Conservation (phyloP, 1,139 yeast genomes). For the Candida sanyaensis region DNA sequence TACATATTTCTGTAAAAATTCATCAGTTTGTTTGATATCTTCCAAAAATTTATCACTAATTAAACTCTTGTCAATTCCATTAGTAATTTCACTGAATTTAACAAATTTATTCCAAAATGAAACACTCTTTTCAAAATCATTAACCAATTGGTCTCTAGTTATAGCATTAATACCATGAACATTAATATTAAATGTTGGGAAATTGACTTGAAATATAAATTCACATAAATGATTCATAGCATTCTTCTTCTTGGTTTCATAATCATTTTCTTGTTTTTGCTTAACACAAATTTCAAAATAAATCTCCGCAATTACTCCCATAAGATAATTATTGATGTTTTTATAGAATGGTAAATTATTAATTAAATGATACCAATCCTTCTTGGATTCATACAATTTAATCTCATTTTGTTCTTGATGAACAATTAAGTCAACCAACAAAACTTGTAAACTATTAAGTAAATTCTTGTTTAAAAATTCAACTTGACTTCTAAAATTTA, state of each 20-base stretch:
- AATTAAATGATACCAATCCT: slow-evolving; percentile 61
- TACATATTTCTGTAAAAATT: slow-evolving; percentile 37
- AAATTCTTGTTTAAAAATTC: slow-evolving; percentile 53
- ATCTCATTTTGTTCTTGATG: slow-evolving; percentile 53
- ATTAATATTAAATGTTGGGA: slow-evolving; percentile 43
- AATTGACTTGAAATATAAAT: slow-evolving; percentile 40
- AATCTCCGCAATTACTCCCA: slow-evolving; percentile 47
- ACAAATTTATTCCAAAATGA: slow-evolving; percentile 45
- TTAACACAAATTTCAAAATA: slow-evolving; percentile 42
- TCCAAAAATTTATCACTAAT: slow-evolving; percentile 33
- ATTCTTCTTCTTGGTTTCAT: slow-evolving; percentile 27
- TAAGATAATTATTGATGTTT: slow-evolving; percentile 44
- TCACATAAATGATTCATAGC: slow-evolving; percentile 40
- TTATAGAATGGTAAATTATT: slow-evolving; percentile 61
- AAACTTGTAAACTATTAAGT: slow-evolving; percentile 57
- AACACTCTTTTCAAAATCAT: slow-evolving; percentile 43
- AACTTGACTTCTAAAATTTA: slow-evolving; percentile 68
- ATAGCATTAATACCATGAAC: slow-evolving; percentile 46
- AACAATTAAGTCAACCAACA: slow-evolving; percentile 53
- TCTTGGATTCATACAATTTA: slow-evolving; percentile 36
- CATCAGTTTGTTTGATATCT: slow-evolving; percentile 42
- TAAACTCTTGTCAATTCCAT: slow-evolving; percentile 35
- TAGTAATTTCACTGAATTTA: slow-evolving; percentile 35
- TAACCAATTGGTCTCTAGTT: slow-evolving; percentile 34
- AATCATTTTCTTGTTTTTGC: slow-evolving; percentile 20